Conservation (phyloP, 2,329 filamentous ascomycete species). For the Basipetospora chlamydospora region DNA sequence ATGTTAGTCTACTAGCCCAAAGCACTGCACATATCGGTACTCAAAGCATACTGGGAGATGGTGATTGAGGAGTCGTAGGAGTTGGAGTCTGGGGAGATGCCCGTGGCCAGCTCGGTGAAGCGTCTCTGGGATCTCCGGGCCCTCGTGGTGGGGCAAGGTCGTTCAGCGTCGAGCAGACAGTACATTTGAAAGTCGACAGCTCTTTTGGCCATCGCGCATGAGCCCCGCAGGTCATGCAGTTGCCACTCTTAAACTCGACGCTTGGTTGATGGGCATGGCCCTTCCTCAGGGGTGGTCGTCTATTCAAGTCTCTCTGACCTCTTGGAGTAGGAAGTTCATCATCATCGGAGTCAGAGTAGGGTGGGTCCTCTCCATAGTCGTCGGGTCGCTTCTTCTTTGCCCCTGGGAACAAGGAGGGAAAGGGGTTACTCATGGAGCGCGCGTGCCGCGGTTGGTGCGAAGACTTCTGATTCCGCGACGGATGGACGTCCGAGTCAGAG, state of each 20-base stretch:
- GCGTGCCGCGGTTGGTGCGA: slow-evolving; percentile 22
- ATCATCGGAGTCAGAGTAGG: slow-evolving; percentile 1
- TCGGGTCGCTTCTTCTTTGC: slow-evolving; percentile 34
- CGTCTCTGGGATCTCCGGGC: too few relatives aligned
- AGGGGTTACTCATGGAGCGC: slow-evolving; percentile 68
- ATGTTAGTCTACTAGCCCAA: not conserved
- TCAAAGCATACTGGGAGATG: not conserved
- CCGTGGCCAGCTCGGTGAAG: slow-evolving; percentile 49
- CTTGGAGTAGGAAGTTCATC: slow-evolving; percentile 15
- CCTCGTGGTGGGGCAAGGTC: slow-evolving; percentile 46
- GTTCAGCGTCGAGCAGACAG: slow-evolving; percentile 73
- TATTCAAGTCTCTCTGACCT: not conserved
- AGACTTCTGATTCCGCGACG: slow-evolving; percentile 7
- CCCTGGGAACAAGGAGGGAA: slow-evolving; percentile 54
- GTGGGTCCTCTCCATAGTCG: not conserved
- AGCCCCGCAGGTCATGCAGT: slow-evolving; percentile 76
- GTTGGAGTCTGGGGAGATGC: not conserved
- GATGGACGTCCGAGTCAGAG: slow-evolving; percentile 25
- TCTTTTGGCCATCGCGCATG: slow-evolving; percentile 66
- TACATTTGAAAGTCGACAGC: slow-evolving; percentile 63
- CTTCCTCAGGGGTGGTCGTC: slow-evolving; percentile 14
- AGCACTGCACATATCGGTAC: too few relatives aligned
- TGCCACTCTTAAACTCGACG: slow-evolving; percentile 52
- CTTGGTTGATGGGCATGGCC: slow-evolving; percentile 14
- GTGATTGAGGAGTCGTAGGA: not conserved